Percentiles rank a stretch among this genome's conserved stretches.
Conservation (phyloP, 2,329 filamentous ascomycete species). For the Aureobasidium sp. region DNA sequence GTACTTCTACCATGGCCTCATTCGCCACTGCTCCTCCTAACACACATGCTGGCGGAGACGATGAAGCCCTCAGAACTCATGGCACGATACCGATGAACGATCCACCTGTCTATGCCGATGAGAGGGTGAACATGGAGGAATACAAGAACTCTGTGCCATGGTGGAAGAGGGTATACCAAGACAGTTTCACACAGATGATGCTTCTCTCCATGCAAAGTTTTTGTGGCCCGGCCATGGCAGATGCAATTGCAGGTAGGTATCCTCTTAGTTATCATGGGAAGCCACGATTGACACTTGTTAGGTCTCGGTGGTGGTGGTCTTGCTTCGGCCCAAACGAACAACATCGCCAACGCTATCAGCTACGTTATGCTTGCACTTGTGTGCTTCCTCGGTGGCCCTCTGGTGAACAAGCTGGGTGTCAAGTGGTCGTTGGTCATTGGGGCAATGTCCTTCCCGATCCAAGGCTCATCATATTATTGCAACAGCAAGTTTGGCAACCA, state of each 20-base stretch:
- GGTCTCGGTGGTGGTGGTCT: slow-evolving; percentile 21
- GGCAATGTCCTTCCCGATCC: slow-evolving; percentile 17
- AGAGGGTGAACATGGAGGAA: slow-evolving; percentile 42
- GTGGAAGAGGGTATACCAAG: slow-evolving; percentile 52
- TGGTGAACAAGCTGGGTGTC: slow-evolving; percentile 20
- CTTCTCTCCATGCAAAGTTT: slow-evolving; percentile 50
- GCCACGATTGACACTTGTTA: not conserved
- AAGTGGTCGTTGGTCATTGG: slow-evolving; percentile 20
- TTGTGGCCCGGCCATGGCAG: slow-evolving; percentile 21
- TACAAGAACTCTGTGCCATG: slow-evolving; percentile 37
- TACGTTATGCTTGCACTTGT: slow-evolving; percentile 20
- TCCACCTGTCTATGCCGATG: slow-evolving; percentile 27
- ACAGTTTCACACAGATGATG: slow-evolving; percentile 57
- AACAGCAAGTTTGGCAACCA: slow-evolving; percentile 22
- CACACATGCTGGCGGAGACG: slow-evolving; percentile 35
- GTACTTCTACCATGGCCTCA: slow-evolving; percentile 29
- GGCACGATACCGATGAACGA: slow-evolving; percentile 31
- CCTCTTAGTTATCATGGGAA: no score
- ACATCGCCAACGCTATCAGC: slow-evolving; percentile 10
- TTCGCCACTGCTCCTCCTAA: slow-evolving; percentile 38
- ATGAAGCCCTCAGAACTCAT: slow-evolving; percentile 35
- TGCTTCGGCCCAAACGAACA: slow-evolving; percentile 15
- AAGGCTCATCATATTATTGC: slow-evolving; percentile 20
- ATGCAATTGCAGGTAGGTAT: slow-evolving; percentile 18
- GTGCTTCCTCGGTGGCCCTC: slow-evolving; percentile 18